Evolutionary conservation across 2,329 filamentous ascomycete species (phyloP), one percentile per base, ranked within the genome.

Genomic region (Chrysoporthe puriensis): DNA sequence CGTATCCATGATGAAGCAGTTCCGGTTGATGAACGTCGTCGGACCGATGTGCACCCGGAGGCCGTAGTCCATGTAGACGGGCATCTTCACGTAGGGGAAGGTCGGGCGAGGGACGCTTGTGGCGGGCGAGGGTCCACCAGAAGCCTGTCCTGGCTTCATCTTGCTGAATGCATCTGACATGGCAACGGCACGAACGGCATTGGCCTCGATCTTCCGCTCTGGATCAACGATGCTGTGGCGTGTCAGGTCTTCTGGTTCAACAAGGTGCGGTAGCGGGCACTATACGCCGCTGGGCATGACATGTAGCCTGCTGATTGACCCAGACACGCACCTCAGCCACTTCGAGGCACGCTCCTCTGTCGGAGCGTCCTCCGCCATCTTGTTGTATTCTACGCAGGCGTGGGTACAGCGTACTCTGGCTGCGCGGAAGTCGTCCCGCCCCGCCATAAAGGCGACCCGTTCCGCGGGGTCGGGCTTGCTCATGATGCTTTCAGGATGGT

Each of bases 1-100:
- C 3, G 77, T 76, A 71, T 78, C 77, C 65, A 77, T 73, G 66
- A 79, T 77, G 67, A 69, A 74, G 71, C 76, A 78, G 62, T 73
- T 71, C 26, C 75, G 72, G 70, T 77, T 77, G 72, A 78, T 76
- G 61, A 75, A 76, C 13, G 76, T 74, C 21, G 73, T 75, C 0
- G 74, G 72, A 50, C 71, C 72, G 48, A 79, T 74, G 50, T 69
- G 71, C n/a, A 78, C 72, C 2, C 75, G 73, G 14, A 75, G 64
- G 26, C 77, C 77, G 63, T 78, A 79, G 65, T 79, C 76, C 60
- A 77, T 72, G 56, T 66, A 70, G 62, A 79, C 69, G 1, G 76
- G 75, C 32, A 73, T 72, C 71, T 75, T 77, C 67, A 79, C 70
- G 52, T 76, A 76, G 14, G 74, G 74, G n/a, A 74, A 73, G 14